phyloP scores from a whole-genome alignment of 2,329 filamentous ascomycete genomes.

The Penicillium palitans region DNA sequence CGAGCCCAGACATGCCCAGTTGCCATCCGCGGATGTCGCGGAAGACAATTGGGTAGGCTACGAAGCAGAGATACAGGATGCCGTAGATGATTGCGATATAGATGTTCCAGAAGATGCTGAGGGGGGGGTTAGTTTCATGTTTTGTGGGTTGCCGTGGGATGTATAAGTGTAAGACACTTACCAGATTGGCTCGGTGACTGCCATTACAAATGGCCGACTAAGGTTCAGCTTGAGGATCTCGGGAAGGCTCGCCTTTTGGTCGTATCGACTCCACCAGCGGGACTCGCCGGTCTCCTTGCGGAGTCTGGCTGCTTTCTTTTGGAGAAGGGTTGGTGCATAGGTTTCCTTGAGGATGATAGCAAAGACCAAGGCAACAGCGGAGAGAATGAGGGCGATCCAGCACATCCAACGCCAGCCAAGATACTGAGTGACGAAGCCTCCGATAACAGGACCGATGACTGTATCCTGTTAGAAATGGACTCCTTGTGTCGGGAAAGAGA shows the following conservation, averaged over 20 bases:
- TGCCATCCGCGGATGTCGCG: constrained; percentile 73
- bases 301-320: constrained; percentile 62
- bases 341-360: constrained; percentile 69
- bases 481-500: neutral
- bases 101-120: constrained; percentile 70
- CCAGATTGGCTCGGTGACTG: constrained; percentile 83
- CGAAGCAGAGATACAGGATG: constrained; percentile 86
- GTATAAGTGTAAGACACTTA: constrained; percentile 35
- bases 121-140: constrained; percentile 6
- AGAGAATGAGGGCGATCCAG: constrained; percentile 75
- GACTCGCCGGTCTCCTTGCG: constrained; percentile 70
- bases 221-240: constrained; percentile 73
- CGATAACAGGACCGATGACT: constrained; percentile 68
- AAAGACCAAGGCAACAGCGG: constrained; percentile 60
- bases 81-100: constrained; percentile 78
- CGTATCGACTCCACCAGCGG: constrained; percentile 78
- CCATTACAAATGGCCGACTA: constrained; percentile 73
- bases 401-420: constrained; percentile 87
- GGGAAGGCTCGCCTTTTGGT: constrained; percentile 65
- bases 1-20: constrained; percentile 69
- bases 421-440: constrained; percentile 69
- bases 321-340: constrained; percentile 70
- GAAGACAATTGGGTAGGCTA: constrained; percentile 87
- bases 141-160: neutral
- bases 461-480: constrained; percentile 5